Base-by-base conservation (phyloP, 2,329 filamentous ascomycete genomes). In the Laburnicola sp. region DNA sequence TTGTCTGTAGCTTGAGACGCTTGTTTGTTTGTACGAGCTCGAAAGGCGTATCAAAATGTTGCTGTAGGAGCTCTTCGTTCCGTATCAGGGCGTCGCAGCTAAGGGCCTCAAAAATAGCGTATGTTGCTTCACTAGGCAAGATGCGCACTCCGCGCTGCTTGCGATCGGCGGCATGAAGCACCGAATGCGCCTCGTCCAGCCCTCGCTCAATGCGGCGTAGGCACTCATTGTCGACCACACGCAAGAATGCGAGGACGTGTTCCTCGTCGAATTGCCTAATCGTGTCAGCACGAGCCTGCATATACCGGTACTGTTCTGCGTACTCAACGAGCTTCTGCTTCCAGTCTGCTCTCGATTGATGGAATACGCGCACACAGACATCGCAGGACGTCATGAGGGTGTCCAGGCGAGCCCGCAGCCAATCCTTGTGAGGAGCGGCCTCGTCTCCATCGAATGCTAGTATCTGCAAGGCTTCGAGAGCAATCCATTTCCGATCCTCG, bases 41-140 rank as follows among this genome's bases (percentile, higher is more conserved):
- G 70, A 97, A 97, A 8, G 95, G 90, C 59, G 82, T 84, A 68
- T 96, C 88, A 68, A 97, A 96, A 58, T 86, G 80, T 26, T 76
- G 63, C 48, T 74, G 67, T 22, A 87, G 70, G 21, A 80, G 72
- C 16, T 75, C 71, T 48, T 83, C 80, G 56, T 82, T 78, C 22
- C 76, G 73, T 54, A 97, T 78, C 67, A 95, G 91, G 0, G 87
- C 81, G 59, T 91, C 84, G 70, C 88, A 96, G 70, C 91, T 96
- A 45, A 97, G 76, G 0, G 88, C 87, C 70, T 97, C 93, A 63
- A 95, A 96, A 27, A 97, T 83, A 8, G 90, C 87, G 51, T 94
- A 82, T 44, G 95, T 82, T 5, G 89, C 84, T 26, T 82, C 76
- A 1, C 81, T 75, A 26, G 82, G 78, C 25, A 85, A 69, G 25